Percentiles rank a stretch among this genome's conserved stretches.
Evolutionary conservation across 78 protist species (phyloP).

Genomic region (Pigoraptor vietnamica): DNA sequence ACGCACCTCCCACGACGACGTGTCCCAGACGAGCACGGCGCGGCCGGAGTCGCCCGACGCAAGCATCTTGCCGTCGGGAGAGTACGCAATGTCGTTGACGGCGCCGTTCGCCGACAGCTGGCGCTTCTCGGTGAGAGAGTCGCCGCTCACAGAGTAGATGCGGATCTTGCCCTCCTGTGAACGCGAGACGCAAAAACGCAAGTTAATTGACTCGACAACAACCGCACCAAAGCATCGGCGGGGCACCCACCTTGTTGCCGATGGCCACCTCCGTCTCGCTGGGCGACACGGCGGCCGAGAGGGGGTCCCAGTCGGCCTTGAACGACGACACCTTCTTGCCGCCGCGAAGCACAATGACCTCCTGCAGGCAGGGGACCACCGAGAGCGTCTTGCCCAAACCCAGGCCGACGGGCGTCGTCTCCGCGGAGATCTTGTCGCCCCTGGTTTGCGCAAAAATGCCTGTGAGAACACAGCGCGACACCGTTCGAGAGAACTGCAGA

Average conservation of each 20-base stretch:
- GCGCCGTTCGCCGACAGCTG: constrained; percentile 52
- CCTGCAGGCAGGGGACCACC: constrained; percentile 20
- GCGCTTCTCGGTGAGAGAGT: not conserved
- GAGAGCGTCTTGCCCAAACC: constrained; percentile 26
- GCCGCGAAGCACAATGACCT: constrained; percentile 40
- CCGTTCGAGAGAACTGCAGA: not conserved
- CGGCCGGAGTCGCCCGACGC: constrained; percentile 67
- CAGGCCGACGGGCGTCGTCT: constrained; percentile 26
- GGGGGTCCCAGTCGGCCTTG: constrained; percentile 36
- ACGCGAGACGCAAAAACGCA: no score
- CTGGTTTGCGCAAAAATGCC: no score
- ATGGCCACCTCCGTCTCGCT: constrained; percentile 46
- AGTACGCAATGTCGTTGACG: constrained; percentile 47
- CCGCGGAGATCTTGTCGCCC: constrained; percentile 27
- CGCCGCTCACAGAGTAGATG: constrained; percentile 8
- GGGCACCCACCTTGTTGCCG: constrained; percentile 34
- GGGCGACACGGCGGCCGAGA: constrained; percentile 37
- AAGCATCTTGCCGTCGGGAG: constrained; percentile 66
- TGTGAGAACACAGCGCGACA: not conserved
- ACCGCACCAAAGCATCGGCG: not conserved
- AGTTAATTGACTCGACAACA: no score
- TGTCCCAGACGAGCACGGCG: constrained; percentile 55
- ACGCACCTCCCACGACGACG: not conserved
- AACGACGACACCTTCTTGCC: constrained; percentile 45
- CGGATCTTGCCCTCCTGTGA: not conserved